Evolutionary conservation across 768 basidiomycete genomes (phyloP), one percentile per base, ranked within the genome.

Genomic region (Lentinula aciculospora): DNA sequence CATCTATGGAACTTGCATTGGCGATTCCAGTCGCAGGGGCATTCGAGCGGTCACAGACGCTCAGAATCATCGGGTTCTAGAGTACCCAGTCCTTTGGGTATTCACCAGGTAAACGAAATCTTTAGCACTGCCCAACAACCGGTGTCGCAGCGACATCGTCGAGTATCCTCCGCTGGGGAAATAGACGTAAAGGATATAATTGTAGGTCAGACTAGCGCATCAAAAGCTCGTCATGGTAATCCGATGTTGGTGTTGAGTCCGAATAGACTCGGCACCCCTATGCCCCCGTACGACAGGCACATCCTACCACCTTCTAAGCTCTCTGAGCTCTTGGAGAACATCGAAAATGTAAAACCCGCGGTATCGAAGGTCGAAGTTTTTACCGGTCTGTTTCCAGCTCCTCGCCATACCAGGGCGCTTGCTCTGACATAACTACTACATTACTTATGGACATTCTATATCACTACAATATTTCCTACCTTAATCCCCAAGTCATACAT

Each of bases 91-190:
- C 27, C 25, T 29, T n/a, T 34, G 23, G 42, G 28, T 8, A 31
- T 12, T 34, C 39, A 19, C 19, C 36, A 28, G 28, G 32, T 37
- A 32, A 59, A 51, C 61, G 23, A 45, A 29, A 34, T 29, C n/a
- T 27, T 17, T 44, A 25, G 15, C 51, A 13, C 23, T 39, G 44
- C 6, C 19, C 57, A 53, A 42, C 28, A 9, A 27, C 32, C 53
- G 32, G 45, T 12, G 47, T 46, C 21, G 8, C 45, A 19, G 31
- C 73, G 71, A 39, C 71, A 75, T 58, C 70, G 76, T 45, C 71
- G 79, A 58, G 76, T 80, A 19, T 80, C 79, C 3, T 80, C 79
- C 51, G 80, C 73, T 9, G 78, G 75, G 25, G 79, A 80, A 64
- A 62, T 65, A 42, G 61, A 58, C 12, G 56, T 56, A 4, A 36